These are phyloP conservation scores for Hymenoscyphus fraxineus DNA, from an alignment of 2,329 filamentous ascomycete genomes.

Conservation along the genomic window DNA sequence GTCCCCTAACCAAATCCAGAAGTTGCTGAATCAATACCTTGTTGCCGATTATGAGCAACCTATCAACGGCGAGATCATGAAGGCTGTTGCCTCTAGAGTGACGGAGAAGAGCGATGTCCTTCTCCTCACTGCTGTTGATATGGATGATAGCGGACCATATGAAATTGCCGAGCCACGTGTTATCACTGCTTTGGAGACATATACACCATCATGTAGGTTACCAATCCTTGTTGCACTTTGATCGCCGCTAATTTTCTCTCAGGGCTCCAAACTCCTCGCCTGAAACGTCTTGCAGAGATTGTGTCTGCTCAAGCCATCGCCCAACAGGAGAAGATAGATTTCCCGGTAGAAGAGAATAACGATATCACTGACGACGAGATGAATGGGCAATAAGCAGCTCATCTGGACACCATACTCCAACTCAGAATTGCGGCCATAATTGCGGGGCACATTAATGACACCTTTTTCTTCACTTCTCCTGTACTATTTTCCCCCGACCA, in stretches of 20 bases:
- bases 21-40: slow-evolving; percentile 96
- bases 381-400: slow-evolving; percentile 28
- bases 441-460: slow-evolving; percentile 16
- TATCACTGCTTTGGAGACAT: slow-evolving; percentile 95
- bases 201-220: slow-evolving; percentile 89
- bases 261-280: slow-evolving; percentile 93
- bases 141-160: slow-evolving; percentile 98
- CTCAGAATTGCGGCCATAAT: slow-evolving; percentile 1
- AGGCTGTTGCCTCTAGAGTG: slow-evolving; percentile 92
- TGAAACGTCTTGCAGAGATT: slow-evolving; percentile 97
- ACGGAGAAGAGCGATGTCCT: slow-evolving; percentile 98
- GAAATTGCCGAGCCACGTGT: slow-evolving; percentile 96
- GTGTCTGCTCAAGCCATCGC: slow-evolving; percentile 94
- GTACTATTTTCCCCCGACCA: slow-evolving; percentile 31
- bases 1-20: slow-evolving; percentile 98
- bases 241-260: slow-evolving; percentile 31
- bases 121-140: slow-evolving; percentile 89
- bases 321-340: slow-evolving; percentile 83
- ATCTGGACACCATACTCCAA: slow-evolving; percentile 4
- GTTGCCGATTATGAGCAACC: slow-evolving; percentile 99
- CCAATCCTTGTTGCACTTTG: not conserved
- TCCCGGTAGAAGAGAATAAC: slow-evolving; percentile 44
- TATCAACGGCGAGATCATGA: slow-evolving; percentile 99
- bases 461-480: slow-evolving; percentile 30
- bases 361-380: slow-evolving; percentile 40